Evolutionary conservation across 805 yeast genomes (phyloP).

Genomic region (Jamesozyma piceae): DNA sequence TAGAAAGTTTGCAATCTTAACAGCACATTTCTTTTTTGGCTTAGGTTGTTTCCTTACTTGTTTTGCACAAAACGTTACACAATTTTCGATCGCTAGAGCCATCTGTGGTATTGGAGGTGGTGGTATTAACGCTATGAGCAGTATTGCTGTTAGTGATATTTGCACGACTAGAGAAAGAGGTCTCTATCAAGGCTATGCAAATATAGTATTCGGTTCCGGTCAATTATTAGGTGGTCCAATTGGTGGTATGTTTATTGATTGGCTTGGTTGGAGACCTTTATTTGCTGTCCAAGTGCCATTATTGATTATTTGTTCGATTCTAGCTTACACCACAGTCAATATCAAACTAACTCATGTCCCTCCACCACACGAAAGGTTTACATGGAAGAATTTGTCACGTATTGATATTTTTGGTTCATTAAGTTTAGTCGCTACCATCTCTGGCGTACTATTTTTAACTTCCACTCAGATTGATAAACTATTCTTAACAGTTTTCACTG

Average conservation of each 20-base stretch:
- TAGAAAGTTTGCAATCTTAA: conserved; percentile 35
- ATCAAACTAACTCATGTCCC: conserved; percentile 41
- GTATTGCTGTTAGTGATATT: conserved; percentile 68
- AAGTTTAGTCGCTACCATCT: conserved; percentile 46
- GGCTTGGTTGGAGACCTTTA: conserved; percentile 57
- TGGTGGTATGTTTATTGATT: conserved; percentile 52
- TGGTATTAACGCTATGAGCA: conserved; percentile 65
- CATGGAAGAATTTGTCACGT: conserved; percentile 41
- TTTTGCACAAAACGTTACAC: conserved; percentile 25
- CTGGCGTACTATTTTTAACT: conserved; percentile 38
- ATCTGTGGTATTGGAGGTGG: conserved; percentile 90
- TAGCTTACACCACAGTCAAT: conserved; percentile 31
- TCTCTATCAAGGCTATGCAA: conserved; percentile 73
- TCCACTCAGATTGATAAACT: conserved; percentile 40
- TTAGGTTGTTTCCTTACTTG: conserved; percentile 40
- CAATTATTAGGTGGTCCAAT: conserved; percentile 60
- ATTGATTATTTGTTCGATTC: conserved; percentile 31
- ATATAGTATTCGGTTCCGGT: conserved; percentile 66
- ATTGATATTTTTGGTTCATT: conserved; percentile 63
- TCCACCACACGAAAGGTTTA: conserved; percentile 38
- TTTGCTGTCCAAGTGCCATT: conserved; percentile 45
- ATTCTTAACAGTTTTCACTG: conserved; percentile 26
- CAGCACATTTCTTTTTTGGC: conserved; percentile 36
- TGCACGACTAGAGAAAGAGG: conserved; percentile 73
- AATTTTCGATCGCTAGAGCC: conserved; percentile 48